These are phyloP conservation scores for Nigrograna mackinnonii DNA, from an alignment of 2,329 filamentous ascomycete species.

Conservation along the genomic window DNA sequence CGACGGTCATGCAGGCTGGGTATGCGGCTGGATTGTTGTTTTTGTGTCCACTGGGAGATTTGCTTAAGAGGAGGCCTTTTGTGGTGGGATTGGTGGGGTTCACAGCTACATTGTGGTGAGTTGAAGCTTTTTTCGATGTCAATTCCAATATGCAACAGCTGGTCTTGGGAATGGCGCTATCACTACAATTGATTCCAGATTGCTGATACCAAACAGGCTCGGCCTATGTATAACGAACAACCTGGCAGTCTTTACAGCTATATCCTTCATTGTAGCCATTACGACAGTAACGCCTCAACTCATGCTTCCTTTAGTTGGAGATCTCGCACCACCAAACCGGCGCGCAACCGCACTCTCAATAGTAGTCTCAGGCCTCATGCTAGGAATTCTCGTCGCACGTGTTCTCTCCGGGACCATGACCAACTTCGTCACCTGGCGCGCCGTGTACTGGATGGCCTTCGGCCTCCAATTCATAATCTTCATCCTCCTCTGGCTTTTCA, in stretches of 20 bases:
- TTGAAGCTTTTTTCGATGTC: constrained; percentile 10
- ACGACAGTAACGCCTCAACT: constrained; percentile 75
- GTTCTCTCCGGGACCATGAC: constrained; percentile 76
- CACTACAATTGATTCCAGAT: constrained; percentile 2
- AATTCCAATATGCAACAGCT: not conserved
- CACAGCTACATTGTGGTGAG: constrained; percentile 69
- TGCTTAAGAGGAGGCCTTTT: constrained; percentile 68
- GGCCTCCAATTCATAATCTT: constrained; percentile 72
- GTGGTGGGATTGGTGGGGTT: constrained; percentile 69
- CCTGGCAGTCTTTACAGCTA: constrained; percentile 66
- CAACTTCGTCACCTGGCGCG: constrained; percentile 74
- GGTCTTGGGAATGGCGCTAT: too few relatives aligned
- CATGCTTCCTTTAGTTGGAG: constrained; percentile 80
- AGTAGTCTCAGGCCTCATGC: constrained; percentile 73
- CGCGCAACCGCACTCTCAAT: constrained; percentile 73
- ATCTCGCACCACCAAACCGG: constrained; percentile 71
- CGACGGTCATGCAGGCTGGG: constrained; percentile 78
- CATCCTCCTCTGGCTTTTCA: constrained; percentile 67
- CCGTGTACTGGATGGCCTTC: constrained; percentile 78
- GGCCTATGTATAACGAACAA: constrained; percentile 70
- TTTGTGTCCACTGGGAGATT: constrained; percentile 75
- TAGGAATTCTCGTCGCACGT: constrained; percentile 76
- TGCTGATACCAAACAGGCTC: constrained; percentile 55
- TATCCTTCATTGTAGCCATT: constrained; percentile 76
- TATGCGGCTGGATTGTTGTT: constrained; percentile 76